phyloP scores from a whole-genome alignment of 176 grass and related monocot species.

The Oryza rufipogon region DNA sequence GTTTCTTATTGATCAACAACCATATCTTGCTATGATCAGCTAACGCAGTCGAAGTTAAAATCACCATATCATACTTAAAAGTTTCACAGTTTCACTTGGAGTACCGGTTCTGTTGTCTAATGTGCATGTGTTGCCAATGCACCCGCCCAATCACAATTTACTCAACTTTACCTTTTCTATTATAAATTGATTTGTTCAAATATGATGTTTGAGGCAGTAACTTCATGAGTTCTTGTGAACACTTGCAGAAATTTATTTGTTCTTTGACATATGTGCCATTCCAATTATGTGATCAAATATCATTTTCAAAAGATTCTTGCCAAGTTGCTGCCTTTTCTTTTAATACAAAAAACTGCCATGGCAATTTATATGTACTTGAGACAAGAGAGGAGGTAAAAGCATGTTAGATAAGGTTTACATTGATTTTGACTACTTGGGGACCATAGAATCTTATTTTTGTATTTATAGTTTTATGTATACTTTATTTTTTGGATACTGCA shows the following conservation, averaged over 20 bases:
- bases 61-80: slow-evolving; percentile 20
- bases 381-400: slow-evolving; percentile 42
- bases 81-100: slow-evolving; percentile 7
- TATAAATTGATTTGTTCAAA: slow-evolving; percentile 18
- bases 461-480: slow-evolving; percentile 37
- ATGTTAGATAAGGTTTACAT: slow-evolving; percentile 33
- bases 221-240: slow-evolving; percentile 22
- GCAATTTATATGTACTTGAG: slow-evolving; percentile 8
- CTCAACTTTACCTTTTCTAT: slow-evolving; percentile 2
- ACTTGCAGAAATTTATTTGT: slow-evolving; percentile 28
- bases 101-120: slow-evolving; percentile 5
- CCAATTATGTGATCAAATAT: slow-evolving; percentile 29
- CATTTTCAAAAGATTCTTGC: slow-evolving; percentile 33
- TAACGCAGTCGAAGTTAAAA: slow-evolving; percentile 21
- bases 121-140: slow-evolving; percentile 27
- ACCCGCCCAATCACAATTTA: slow-evolving; percentile 34
- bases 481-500: slow-evolving; percentile 33
- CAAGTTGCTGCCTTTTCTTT: slow-evolving; percentile 10
- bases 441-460: slow-evolving; percentile 35
- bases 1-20: not conserved
- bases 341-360: not conserved
- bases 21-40: slow-evolving; percentile 21
- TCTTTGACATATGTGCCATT: slow-evolving; percentile 17
- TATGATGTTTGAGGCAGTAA: slow-evolving; percentile 20
- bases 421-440: slow-evolving; percentile 39